Evolutionary conservation across 2,329 filamentous ascomycete species (phyloP).

Genomic region (Emmonsiellopsis sp.): DNA sequence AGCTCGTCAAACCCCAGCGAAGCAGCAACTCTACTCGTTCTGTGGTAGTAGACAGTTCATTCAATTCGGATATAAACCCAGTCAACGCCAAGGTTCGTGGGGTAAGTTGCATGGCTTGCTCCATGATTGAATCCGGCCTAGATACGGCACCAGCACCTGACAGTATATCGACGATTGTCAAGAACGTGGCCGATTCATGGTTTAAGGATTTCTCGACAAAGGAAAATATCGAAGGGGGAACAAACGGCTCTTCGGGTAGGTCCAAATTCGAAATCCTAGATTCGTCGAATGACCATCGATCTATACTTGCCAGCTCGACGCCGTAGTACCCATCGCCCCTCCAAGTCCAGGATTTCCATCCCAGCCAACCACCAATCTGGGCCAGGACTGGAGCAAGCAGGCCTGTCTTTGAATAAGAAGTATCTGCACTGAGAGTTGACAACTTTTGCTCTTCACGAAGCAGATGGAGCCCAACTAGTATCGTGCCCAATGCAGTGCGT

Average conservation of each 20-base stretch:
- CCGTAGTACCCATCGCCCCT: constrained; percentile 46
- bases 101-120: constrained; percentile 35
- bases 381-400: constrained; percentile 64
- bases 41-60: constrained; percentile 39
- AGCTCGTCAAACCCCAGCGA: constrained; percentile 51
- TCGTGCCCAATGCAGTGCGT: constrained; percentile 55
- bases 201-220: constrained; percentile 40
- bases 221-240: constrained; percentile 50
- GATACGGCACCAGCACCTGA: constrained; percentile 21
- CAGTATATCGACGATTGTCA: constrained; percentile 42
- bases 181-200: constrained; percentile 30
- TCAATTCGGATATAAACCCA: constrained; percentile 54
- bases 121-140: constrained; percentile 23
- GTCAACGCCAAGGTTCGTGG: constrained; percentile 63
- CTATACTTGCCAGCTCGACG: constrained; percentile 48
- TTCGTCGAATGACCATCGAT: constrained; percentile 48
- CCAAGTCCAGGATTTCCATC: constrained; percentile 57
- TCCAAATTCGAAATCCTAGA: constrained; percentile 34
- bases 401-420: constrained; percentile 34
- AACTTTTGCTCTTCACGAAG: constrained; percentile 86
- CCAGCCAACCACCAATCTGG: constrained; percentile 74
- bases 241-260: constrained; percentile 41
- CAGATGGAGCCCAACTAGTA: constrained; percentile 69
- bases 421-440: constrained; percentile 48
- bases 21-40: constrained; percentile 67